phyloP scores from a whole-genome alignment of 495 filamentous ascomycete species.

The Xylaria curta region DNA sequence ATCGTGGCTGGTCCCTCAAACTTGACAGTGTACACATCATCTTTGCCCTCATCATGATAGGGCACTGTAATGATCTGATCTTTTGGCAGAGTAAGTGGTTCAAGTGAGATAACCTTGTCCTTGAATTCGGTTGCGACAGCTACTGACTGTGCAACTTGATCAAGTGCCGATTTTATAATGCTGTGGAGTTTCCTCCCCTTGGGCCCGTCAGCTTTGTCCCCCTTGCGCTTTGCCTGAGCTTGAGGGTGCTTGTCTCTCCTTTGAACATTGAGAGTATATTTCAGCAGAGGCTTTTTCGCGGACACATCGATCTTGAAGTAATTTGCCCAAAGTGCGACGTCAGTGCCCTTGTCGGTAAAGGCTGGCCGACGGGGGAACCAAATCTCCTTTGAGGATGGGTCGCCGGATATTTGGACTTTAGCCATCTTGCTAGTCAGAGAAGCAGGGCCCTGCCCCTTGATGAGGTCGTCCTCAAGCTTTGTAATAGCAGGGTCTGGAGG shows the following conservation, averaged over 20 bases:
- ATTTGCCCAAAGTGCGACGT: constrained; percentile 66
- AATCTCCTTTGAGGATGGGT: constrained; percentile 16
- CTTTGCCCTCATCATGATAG: constrained; percentile 51
- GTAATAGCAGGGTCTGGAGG: constrained; percentile 40
- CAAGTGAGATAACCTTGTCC: constrained; percentile 53
- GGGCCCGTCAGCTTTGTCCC: background rate
- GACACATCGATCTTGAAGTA: constrained; percentile 62
- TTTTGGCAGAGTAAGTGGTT: constrained; percentile 46
- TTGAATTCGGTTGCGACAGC: constrained; percentile 64
- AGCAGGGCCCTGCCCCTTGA: constrained; percentile 28
- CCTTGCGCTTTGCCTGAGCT: background rate
- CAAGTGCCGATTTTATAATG: constrained; percentile 60
- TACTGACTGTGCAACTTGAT: constrained; percentile 35
- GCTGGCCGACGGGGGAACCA: constrained; percentile 60
- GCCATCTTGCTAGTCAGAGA: constrained; percentile 35
- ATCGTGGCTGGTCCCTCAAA: constrained; percentile 50
- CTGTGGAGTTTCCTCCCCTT: constrained; percentile 55
- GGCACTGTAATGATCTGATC: constrained; percentile 46
- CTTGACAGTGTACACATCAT: constrained; percentile 50
- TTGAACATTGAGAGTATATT: constrained; percentile 44
- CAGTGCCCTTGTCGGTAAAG: constrained; percentile 60
- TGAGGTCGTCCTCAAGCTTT: constrained; percentile 43
- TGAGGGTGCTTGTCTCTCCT: constrained; percentile 10
- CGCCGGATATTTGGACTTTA: constrained; percentile 34
- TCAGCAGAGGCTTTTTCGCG: constrained; percentile 40